These are phyloP conservation scores for Xylariales sp. DNA, from an alignment of 2,329 filamentous ascomycete genomes.

Conservation along the genomic window DNA sequence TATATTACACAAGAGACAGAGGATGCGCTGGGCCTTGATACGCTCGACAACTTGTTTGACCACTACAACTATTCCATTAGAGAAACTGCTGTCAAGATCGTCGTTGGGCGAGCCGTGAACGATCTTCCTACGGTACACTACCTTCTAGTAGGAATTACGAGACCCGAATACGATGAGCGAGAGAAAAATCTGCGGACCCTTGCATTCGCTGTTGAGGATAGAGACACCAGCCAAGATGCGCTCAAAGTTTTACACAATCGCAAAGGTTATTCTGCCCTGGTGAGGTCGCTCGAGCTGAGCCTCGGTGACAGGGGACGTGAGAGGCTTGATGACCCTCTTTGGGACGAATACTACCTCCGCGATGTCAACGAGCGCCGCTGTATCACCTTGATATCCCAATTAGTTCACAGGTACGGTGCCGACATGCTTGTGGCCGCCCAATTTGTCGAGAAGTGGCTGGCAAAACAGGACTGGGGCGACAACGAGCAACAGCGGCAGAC, in stretches of 20 bases:
- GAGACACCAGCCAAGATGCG: conserved; percentile 28
- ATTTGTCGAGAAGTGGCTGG: conserved; percentile 71
- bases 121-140: conserved; percentile 46
- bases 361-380: conserved; percentile 59
- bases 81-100: conserved; percentile 60
- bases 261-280: conserved; percentile 51
- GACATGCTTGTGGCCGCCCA: conserved; percentile 56
- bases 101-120: conserved; percentile 55
- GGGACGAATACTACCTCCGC: conserved; percentile 59
- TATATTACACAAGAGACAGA: conserved; percentile 75
- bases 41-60: conserved; percentile 61
- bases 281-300: conserved; percentile 56
- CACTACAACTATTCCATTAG: conserved; percentile 71
- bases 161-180: conserved; percentile 54
- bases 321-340: conserved; percentile 49
- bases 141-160: conserved; percentile 55
- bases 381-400: conserved; percentile 51
- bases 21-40: conserved; percentile 62
- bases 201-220: conserved; percentile 47
- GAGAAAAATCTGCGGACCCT: conserved; percentile 53
- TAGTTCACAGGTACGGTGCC: conserved; percentile 56
- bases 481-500: conserved; percentile 44
- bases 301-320: conserved; percentile 45
- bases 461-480: conserved; percentile 65
- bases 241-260: conserved; percentile 44